Conservation (phyloP, 2,329 filamentous ascomycete species). For the Myrmaecium sp. region DNA sequence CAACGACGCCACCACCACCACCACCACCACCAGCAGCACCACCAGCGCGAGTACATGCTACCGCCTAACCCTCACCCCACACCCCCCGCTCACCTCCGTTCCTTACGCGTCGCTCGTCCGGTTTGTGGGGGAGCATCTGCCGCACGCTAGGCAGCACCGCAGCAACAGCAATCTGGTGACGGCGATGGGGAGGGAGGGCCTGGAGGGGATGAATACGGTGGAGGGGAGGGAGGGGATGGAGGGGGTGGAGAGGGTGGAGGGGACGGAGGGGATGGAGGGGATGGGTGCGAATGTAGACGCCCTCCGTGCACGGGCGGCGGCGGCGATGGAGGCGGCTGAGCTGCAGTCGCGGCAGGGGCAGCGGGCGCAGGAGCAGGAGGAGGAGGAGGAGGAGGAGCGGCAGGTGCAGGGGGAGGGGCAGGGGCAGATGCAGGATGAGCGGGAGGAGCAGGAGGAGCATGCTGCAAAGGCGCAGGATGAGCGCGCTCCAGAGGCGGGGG, state of each 20-base stretch:
- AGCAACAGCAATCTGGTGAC: background rate
- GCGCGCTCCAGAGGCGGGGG: too few species aligned
- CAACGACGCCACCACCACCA: conserved; percentile 1
- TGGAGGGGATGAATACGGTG: conserved; percentile 3
- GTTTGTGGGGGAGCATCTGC: too few species aligned
- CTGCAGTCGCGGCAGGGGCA: conserved; percentile 1
- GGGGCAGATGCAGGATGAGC: background rate
- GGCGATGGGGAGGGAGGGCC: conserved; percentile 1
- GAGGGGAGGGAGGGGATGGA: conserved; percentile 1
- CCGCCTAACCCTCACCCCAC: too few species aligned
- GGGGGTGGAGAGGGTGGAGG: background rate
- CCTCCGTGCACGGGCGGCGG: conserved; percentile 3
- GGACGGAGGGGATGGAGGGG: conserved; percentile 2
- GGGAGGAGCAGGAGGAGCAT: background rate
- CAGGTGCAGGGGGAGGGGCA: background rate
- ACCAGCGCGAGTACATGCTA: too few species aligned
- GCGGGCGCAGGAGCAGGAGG: conserved; percentile 1
- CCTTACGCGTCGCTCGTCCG: too few species aligned
- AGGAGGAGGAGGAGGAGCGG: conserved; percentile 1
- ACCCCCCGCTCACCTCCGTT: background rate
- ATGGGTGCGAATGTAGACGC: conserved; percentile 3
- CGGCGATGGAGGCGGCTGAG: conserved; percentile 1
- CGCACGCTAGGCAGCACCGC: too few species aligned
- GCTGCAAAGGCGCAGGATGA: background rate
- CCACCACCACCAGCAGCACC: too few species aligned